A percentile compares a stretch with the other conserved stretches of the same genome.
Evolutionary conservation across 768 basidiomycete species (phyloP).

Genomic region (Auriscalpium orientale): DNA sequence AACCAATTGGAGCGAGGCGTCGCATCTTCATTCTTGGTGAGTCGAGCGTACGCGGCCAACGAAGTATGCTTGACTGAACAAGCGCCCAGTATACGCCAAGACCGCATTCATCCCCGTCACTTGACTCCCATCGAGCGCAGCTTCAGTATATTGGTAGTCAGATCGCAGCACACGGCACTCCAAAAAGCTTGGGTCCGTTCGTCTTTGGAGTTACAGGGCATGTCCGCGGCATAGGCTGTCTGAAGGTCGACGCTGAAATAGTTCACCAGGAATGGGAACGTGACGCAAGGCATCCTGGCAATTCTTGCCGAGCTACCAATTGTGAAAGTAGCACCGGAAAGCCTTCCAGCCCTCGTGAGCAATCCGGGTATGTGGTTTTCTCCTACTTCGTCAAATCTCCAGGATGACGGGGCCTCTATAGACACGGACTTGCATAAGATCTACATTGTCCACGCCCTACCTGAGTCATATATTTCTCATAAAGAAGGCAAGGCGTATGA

Average conservation of each 20-base stretch:
- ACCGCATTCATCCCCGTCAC: slow-evolving; percentile 63
- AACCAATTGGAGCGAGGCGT: slow-evolving; percentile 72
- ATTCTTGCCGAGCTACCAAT: slow-evolving; percentile 69
- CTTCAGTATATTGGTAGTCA: slow-evolving; percentile 50
- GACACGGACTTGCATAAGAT: slow-evolving; percentile 57
- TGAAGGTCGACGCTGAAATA: neutral
- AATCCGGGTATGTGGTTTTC: slow-evolving; percentile 36
- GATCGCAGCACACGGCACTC: slow-evolving; percentile 51
- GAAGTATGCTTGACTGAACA: too few relatives aligned
- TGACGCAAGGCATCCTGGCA: slow-evolving; percentile 68
- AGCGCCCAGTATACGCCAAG: slow-evolving; percentile 60
- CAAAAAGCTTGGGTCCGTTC: slow-evolving; percentile 62
- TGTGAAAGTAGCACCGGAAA: slow-evolving; percentile 42
- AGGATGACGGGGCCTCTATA: slow-evolving; percentile 17
- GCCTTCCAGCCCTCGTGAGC: slow-evolving; percentile 49
- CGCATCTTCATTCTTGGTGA: slow-evolving; percentile 76
- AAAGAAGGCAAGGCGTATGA: slow-evolving; percentile 49
- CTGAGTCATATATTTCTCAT: slow-evolving; percentile 63
- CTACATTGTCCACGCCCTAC: slow-evolving; percentile 67
- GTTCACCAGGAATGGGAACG: slow-evolving; percentile 62
- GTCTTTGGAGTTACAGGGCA: slow-evolving; percentile 82
- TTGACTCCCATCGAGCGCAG: slow-evolving; percentile 45
- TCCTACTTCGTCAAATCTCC: too few relatives aligned
- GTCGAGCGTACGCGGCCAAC: neutral
- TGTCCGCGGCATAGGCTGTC: slow-evolving; percentile 12